phyloP scores from a whole-genome alignment of 805 yeast species.

The Sugiyamaella smithiae region DNA sequence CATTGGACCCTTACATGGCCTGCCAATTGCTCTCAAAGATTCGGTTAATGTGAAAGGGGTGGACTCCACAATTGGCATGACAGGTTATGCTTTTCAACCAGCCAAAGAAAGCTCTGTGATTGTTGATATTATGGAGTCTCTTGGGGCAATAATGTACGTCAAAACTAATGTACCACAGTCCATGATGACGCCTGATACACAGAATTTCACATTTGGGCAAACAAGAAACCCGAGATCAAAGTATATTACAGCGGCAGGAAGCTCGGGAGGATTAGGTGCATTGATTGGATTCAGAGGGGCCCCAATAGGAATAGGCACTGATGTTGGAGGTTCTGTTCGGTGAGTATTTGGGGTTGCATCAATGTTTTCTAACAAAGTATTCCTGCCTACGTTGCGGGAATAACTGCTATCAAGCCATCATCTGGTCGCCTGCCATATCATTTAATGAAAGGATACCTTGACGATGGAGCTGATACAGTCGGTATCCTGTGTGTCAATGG shows the following conservation, averaged over 20 bases:
- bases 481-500: slow-evolving; percentile 49
- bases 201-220: slow-evolving; percentile 44
- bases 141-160: slow-evolving; percentile 53
- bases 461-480: slow-evolving; percentile 42
- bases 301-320: slow-evolving; percentile 52
- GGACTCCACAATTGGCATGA: slow-evolving; percentile 47
- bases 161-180: slow-evolving; percentile 55
- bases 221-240: slow-evolving; percentile 45
- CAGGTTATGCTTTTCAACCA: slow-evolving; percentile 36
- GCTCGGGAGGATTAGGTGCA: slow-evolving; percentile 55
- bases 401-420: slow-evolving; percentile 50
- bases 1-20: slow-evolving; percentile 63
- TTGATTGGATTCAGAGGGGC: slow-evolving; percentile 44
- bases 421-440: slow-evolving; percentile 41
- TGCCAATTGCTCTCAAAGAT: slow-evolving; percentile 59
- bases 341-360: background rate
- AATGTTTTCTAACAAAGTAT: slow-evolving; percentile 34
- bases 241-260: slow-evolving; percentile 25
- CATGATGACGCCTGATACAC: slow-evolving; percentile 49
- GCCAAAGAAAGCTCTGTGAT: slow-evolving; percentile 34
- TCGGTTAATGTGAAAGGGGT: slow-evolving; percentile 44
- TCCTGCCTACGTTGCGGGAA: slow-evolving; percentile 44
- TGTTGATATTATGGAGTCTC: slow-evolving; percentile 39
- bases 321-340: slow-evolving; percentile 47
- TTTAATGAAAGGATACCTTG: slow-evolving; percentile 45